Evolutionary conservation across 2,329 filamentous ascomycete genomes (phyloP).

Genomic region (Fusarium secorum): DNA sequence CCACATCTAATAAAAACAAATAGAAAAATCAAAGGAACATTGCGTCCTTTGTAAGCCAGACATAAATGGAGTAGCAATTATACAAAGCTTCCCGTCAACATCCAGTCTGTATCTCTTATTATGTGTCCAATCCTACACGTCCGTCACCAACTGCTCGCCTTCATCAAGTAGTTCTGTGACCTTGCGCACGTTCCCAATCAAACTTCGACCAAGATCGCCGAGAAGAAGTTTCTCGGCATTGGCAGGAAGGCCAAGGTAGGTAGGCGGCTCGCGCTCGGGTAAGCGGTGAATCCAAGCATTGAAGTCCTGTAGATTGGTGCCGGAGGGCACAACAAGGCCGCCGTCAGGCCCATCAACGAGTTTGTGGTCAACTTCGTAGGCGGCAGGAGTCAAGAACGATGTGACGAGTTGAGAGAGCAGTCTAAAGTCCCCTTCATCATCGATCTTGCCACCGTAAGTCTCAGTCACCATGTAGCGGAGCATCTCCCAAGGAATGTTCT

Average conservation of each 20-base stretch:
- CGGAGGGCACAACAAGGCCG: slow-evolving; percentile 76
- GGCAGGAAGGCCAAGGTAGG: slow-evolving; percentile 89
- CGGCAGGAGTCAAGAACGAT: slow-evolving; percentile 81
- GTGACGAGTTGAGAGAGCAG: slow-evolving; percentile 77
- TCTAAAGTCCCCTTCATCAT: slow-evolving; percentile 84
- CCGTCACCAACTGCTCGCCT: slow-evolving; percentile 86
- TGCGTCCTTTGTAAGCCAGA: slow-evolving; percentile 1
- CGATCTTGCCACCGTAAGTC: slow-evolving; percentile 98
- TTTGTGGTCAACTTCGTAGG: slow-evolving; percentile 92
- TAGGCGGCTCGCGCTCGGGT: slow-evolving; percentile 94
- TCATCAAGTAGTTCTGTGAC: slow-evolving; percentile 92
- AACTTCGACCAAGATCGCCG: slow-evolving; percentile 83
- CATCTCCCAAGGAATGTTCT: slow-evolving; percentile 97
- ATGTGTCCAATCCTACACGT: slow-evolving; percentile 50
- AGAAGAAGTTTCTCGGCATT: slow-evolving; percentile 97
- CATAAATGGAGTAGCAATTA: background rate
- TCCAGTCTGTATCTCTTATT: background rate
- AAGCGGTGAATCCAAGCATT: slow-evolving; percentile 89
- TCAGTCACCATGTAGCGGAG: slow-evolving; percentile 89
- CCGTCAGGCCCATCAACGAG: slow-evolving; percentile 75
- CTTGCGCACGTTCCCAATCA: slow-evolving; percentile 84
- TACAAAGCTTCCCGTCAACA: background rate
- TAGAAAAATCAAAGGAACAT: background rate
- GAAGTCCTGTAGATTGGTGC: slow-evolving; percentile 86
- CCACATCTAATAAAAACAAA: slow-evolving; percentile 16